phyloP scores from a whole-genome alignment of 2,329 filamentous ascomycete species.

The Scopulariopsis brevicaulis region DNA sequence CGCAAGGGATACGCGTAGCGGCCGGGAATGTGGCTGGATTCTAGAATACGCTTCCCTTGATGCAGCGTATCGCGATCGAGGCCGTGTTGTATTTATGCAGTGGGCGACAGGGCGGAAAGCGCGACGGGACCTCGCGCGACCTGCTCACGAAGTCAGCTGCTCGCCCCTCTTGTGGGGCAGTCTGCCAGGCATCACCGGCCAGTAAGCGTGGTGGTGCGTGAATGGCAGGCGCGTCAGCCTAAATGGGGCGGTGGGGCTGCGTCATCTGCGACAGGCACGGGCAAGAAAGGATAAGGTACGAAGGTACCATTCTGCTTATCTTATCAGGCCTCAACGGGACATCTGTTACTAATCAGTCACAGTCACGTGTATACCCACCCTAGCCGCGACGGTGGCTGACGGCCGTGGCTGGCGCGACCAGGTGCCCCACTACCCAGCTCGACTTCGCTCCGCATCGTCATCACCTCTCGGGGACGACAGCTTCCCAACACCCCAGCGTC shows the following conservation, averaged over 20 bases:
- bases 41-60: neutral
- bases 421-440: constrained; percentile 4
- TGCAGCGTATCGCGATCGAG: neutral
- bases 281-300: neutral
- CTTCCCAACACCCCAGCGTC: neutral
- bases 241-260: neutral
- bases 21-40: neutral
- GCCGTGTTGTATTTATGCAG: neutral
- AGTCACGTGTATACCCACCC: neutral
- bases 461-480: neutral
- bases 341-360: neutral
- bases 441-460: constrained; percentile 4
- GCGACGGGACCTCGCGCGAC: constrained; percentile 1
- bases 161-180: neutral
- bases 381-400: neutral
- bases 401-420: neutral
- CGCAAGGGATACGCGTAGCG: neutral
- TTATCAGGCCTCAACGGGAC: neutral
- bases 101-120: neutral
- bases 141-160: constrained; percentile 5
- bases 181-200: constrained; percentile 1
- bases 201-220: neutral
- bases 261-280: neutral
- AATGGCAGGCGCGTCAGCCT: neutral
- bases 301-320: neutral